These are phyloP conservation scores for Oryza longistaminata DNA, from an alignment of 176 grass and related monocot genomes.

Conservation along the genomic window DNA sequence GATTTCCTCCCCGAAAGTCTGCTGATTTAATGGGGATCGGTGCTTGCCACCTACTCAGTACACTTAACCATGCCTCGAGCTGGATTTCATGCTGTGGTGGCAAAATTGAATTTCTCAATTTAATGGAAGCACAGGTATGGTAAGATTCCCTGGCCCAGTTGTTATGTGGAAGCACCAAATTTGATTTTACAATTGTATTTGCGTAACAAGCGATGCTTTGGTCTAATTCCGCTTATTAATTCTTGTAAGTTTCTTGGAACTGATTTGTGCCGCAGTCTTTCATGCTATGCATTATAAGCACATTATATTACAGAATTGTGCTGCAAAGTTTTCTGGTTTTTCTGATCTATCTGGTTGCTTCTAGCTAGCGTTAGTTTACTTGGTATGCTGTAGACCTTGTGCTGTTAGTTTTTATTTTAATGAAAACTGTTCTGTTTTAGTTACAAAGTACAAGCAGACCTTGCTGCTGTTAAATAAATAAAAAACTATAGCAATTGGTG, in stretches of 20 bases:
- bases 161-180: not conserved
- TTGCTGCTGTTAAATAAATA: not conserved
- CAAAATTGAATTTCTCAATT: not conserved
- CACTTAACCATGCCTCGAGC: constrained; percentile 12
- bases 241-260: not conserved
- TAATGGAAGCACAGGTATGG: not conserved
- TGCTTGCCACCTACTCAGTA: constrained; percentile 45
- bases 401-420: not conserved
- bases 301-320: not conserved
- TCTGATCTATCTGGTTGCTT: constrained; percentile 13
- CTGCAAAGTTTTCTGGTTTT: not conserved
- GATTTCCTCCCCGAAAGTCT: not conserved
- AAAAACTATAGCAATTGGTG: not conserved
- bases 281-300: not conserved
- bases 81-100: constrained; percentile 23
- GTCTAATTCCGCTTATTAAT: not conserved
- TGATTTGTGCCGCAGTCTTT: not conserved
- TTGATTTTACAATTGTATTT: not conserved
- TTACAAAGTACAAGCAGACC: not conserved
- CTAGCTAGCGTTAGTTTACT: not conserved
- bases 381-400: not conserved
- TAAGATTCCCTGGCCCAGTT: not conserved
- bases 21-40: constrained; percentile 37
- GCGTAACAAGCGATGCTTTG: not conserved
- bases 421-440: not conserved